phyloP scores from a whole-genome alignment of 208 protist species.

The Balamuthia mandrillaris region DNA sequence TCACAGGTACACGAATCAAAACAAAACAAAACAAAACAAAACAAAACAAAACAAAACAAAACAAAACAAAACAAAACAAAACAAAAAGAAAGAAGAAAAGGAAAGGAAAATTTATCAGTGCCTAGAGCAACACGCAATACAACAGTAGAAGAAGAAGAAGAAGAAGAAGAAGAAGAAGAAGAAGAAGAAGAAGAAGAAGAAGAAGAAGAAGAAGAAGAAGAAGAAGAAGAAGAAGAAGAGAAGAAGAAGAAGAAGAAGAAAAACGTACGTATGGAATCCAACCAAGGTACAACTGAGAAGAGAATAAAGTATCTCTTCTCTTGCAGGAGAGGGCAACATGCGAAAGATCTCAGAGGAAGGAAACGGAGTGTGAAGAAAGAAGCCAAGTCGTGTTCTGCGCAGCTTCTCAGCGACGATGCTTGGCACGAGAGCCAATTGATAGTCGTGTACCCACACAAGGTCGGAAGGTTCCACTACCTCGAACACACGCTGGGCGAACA shows the following conservation, averaged over 20 bases:
- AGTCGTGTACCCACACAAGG: constrained; percentile 5
- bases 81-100: not conserved
- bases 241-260: not conserved
- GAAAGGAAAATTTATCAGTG: no score
- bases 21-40: not conserved
- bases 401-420: not conserved
- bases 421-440: not conserved
- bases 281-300: constrained; percentile 61
- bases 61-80: not conserved
- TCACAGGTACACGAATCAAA: not conserved
- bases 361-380: constrained; percentile 75
- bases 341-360: constrained; percentile 68
- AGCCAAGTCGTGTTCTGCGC: constrained; percentile 49
- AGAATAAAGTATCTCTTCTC: constrained; percentile 62
- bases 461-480: not conserved
- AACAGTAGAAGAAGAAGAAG: no score
- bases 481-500: not conserved
- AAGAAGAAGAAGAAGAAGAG: not conserved
- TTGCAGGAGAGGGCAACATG: constrained; percentile 53
- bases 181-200: not conserved
- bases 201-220: not conserved
- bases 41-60: not conserved
- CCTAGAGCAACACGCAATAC: no score
- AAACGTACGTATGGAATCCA: constrained; percentile 53
- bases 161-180: no score